Base-by-base conservation (phyloP, 139 green algal species). In the Picochlorum sp. region DNA sequence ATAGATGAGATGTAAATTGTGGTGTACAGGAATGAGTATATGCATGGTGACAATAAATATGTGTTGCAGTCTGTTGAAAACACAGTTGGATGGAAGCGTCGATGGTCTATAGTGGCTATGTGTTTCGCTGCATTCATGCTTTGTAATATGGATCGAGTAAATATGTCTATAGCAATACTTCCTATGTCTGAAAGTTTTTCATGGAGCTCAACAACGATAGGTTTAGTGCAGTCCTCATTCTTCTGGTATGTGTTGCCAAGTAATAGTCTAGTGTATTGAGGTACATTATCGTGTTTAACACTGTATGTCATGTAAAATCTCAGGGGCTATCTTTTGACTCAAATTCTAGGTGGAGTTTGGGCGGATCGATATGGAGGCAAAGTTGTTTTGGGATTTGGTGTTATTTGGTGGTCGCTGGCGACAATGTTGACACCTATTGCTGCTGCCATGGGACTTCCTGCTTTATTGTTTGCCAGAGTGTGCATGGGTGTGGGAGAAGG, bases 101-200 rank as follows among this genome's bases (percentile, higher is more conserved):
- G 89, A 1, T 95, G 79, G 74, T 86, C 79, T 2, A 83, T 96
- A 24, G 76, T 96, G 32, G 56, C 64, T n/a, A 57, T 94, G 39
- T 95, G 86, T 61, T 95, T 95, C 50, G 53, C 84, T 5, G 90
- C 90, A 22, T 97, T 97, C 73, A 87, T 96, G 77, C 77, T 97
- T 13, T 97, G 90, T 62, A 93, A 92, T 78, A 87, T 91, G 72
- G 90, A 96, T 68, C 74, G 86, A 6, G 88, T 96, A 33, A 99
- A 99, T 80, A 98, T 99, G 92, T 83, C 66, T 57, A 87, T 99
- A 32, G 88, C 93, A 8, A 89, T 99, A 43, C 70, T 99, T 65
- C 92, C 92, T 35, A 99, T 99, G 90, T 55, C 72, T 0, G 36
- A 86, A 61, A 55, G 90, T 57, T 96, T 79, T 47, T 77, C 70